Percentiles rank a stretch among this genome's conserved stretches.
phyloP scores from a whole-genome alignment of 2,329 filamentous ascomycete species.

The Basipetospora sp. region DNA sequence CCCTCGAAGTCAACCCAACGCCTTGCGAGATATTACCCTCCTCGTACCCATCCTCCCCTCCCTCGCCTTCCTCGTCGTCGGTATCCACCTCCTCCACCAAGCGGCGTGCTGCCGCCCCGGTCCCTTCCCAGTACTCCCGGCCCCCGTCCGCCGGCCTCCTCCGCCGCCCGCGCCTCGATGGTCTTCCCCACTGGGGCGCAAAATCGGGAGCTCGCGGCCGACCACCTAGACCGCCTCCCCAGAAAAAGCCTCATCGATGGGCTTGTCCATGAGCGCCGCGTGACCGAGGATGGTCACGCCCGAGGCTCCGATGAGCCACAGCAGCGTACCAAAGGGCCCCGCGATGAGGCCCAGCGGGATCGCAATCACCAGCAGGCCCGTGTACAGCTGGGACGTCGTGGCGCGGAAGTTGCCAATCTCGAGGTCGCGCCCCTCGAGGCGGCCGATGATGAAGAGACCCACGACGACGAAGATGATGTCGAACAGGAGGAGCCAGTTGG shows the following conservation, averaged over 20 bases:
- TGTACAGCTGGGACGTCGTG: conserved; percentile 88
- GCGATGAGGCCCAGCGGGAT: conserved; percentile 75
- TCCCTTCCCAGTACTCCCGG: conserved; percentile 22
- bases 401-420: conserved; percentile 71
- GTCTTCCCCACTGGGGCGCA: conserved; percentile 98
- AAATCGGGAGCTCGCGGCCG: conserved; percentile 96
- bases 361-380: conserved; percentile 64
- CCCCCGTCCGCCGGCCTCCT: conserved; percentile 9
- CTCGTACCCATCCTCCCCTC: conserved; percentile 26
- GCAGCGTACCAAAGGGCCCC: conserved; percentile 67
- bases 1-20: conserved; percentile 38
- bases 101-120: not conserved
- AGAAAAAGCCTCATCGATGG: conserved; percentile 99
- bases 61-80: conserved; percentile 39
- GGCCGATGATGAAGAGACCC: conserved; percentile 84
- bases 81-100: conserved; percentile 54
- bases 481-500: conserved; percentile 74
- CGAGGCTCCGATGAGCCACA: conserved; percentile 93
- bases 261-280: conserved; percentile 91
- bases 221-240: conserved; percentile 99
- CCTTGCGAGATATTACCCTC: not conserved
- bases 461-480: conserved; percentile 77
- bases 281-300: conserved; percentile 90
- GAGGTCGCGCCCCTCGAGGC: conserved; percentile 75
- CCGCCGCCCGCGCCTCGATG: conserved; percentile 72